Evolutionary conservation across 2,329 filamentous ascomycete genomes (phyloP), one percentile per base, ranked within the genome.

Genomic region (Penicillium sp.): DNA sequence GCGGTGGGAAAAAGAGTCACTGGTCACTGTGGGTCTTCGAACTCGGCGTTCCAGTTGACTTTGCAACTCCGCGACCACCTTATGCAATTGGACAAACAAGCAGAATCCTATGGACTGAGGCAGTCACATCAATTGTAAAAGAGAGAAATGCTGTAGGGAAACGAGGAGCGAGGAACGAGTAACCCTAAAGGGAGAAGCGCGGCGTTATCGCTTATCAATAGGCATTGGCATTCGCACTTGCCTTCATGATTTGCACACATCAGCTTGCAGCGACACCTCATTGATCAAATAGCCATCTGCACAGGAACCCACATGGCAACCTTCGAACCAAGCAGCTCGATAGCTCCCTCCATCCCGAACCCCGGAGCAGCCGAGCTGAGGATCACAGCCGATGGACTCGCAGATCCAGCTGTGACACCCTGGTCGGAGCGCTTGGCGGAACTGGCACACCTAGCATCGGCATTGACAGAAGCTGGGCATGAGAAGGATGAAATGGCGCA

Each of bases 371-470:
- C 38, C 47, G 65, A 41, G 53, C 45, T 41, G 20, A 45, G 49
- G 40, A 44, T 46, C 35, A 45, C 45, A 27, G 26, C 42, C 45
- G 40, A 43, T 38, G 29, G 20, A 16, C 49, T 42, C 40, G 46
- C 40, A 18, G 22, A 28, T 23, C 27, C 41, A 13, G 40, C 35
- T 11, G 40, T 40, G 46, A 40, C 24, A 4, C 37, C 50, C 29
- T 51, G 54, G 47, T 48, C 54, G 16, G 49, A 56, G 22, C 55
- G 61, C 6, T 58, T 72, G 5, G 57, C 63, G 36, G 62, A 63
- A 40, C 52, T 73, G 11, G 63, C 66, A 2, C 50, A 52, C 20
- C 55, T 61, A 16, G 42, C 67, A n/a, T 59, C 61, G 52, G 59
- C 32, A 3, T 49, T 41, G 13, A 27, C 42, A 4, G 36, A 39